Conservation (phyloP, 2,329 filamentous ascomycete genomes). For the Talaromyces rugulosus region DNA sequence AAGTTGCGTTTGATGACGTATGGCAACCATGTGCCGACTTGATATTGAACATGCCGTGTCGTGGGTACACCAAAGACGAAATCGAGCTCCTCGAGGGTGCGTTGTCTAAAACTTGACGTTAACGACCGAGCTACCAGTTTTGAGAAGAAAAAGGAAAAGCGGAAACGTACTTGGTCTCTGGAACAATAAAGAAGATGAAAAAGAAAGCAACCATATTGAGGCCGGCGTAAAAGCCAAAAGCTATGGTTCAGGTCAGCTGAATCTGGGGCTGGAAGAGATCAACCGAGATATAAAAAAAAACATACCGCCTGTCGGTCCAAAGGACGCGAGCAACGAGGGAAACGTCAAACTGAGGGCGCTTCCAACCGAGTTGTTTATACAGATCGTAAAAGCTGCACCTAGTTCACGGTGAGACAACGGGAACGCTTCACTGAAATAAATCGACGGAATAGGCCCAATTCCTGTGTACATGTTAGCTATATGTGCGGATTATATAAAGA, state of each 20-base stretch:
- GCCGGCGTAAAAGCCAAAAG: constrained; percentile 49
- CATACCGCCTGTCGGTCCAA: constrained; percentile 49
- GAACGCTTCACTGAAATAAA: constrained; percentile 54
- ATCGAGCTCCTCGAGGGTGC: constrained; percentile 53
- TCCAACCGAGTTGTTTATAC: constrained; percentile 39
- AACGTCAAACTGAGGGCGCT: constrained; percentile 41
- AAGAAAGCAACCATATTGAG: constrained; percentile 55
- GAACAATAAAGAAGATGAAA: constrained; percentile 56
- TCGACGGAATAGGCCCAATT: constrained; percentile 46
- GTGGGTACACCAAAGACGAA: constrained; percentile 50
- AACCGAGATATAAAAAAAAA: background rate
- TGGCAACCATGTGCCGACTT: constrained; percentile 51
- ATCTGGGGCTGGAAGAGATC: background rate
- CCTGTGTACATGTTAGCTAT: background rate
- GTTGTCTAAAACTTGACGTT: constrained; percentile 25
- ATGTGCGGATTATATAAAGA: background rate
- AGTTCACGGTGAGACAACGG: constrained; percentile 52
- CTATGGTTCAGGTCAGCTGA: background rate
- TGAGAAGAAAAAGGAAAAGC: background rate
- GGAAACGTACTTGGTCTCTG: constrained; percentile 44
- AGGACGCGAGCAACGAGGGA: constrained; percentile 38
- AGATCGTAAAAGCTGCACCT: constrained; percentile 35
- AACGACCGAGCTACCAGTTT: background rate
- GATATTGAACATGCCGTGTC: constrained; percentile 50
- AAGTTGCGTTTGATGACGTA: constrained; percentile 59